Conservation (phyloP, 192 early-diverging fungal genomes). For the Coemansia aciculifera region DNA sequence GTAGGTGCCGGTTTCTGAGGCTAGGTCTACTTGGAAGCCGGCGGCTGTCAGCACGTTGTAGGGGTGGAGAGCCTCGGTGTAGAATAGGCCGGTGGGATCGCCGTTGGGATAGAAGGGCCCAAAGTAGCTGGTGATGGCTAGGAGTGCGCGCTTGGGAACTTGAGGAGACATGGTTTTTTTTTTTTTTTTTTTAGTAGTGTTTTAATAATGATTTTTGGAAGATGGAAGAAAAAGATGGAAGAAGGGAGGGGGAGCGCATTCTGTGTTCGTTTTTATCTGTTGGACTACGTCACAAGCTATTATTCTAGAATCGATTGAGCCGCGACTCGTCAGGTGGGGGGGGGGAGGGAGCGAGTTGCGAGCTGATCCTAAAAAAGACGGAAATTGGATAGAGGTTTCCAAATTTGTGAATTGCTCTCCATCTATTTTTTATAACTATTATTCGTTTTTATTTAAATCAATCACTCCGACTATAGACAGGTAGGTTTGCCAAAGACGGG, state of each 20-base stretch:
- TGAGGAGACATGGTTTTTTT: slow-evolving; percentile 6
- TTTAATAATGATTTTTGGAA: neutral
- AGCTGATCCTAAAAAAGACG: no score
- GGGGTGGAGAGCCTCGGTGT: slow-evolving; percentile 58
- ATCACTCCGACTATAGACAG: neutral
- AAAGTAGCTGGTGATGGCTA: slow-evolving; percentile 56
- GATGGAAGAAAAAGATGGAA: neutral
- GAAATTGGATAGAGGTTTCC: neutral
- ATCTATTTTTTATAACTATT: neutral
- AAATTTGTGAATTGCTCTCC: neutral
- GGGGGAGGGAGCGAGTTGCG: no score
- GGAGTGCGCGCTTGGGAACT: slow-evolving; percentile 54
- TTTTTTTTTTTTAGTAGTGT: neutral
- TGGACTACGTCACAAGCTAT: no score
- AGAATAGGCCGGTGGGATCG: slow-evolving; percentile 57
- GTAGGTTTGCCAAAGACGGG: neutral
- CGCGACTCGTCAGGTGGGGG: no score
- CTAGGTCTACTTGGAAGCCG: slow-evolving; percentile 58
- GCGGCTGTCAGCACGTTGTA: slow-evolving; percentile 45
- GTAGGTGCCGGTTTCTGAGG: slow-evolving; percentile 57
- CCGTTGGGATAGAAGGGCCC: slow-evolving; percentile 59
- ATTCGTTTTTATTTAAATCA: neutral
- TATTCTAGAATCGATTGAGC: no score
- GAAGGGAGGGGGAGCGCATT: neutral
- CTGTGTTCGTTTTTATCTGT: no score